Percentiles rank a stretch among this genome's conserved stretches.
Evolutionary conservation across 2,329 filamentous ascomycete genomes (phyloP).

Genomic region (Zasmidium angulare): DNA sequence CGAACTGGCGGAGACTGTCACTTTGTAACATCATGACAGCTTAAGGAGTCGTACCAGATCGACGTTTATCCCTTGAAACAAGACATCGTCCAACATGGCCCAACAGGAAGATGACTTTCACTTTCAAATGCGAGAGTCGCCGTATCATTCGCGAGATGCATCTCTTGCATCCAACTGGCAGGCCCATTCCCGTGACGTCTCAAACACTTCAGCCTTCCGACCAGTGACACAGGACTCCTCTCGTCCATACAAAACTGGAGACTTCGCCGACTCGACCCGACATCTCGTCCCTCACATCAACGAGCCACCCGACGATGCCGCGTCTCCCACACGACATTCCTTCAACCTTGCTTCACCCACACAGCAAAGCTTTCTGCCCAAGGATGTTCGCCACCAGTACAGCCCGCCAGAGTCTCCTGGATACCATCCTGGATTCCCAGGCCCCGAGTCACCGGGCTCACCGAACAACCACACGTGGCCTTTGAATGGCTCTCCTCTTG

Average conservation of each 20-base stretch:
- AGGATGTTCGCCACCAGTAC: not conserved
- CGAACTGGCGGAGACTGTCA: slow-evolving; percentile 10
- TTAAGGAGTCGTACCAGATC: not conserved
- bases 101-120: slow-evolving; percentile 20
- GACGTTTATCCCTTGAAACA: not conserved
- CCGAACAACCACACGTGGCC: slow-evolving; percentile 13
- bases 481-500: slow-evolving; percentile 10
- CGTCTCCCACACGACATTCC: slow-evolving; percentile 6
- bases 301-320: not conserved
- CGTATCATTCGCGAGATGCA: slow-evolving; percentile 21
- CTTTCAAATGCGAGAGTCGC: slow-evolving; percentile 17
- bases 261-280: slow-evolving; percentile 21
- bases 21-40: not conserved
- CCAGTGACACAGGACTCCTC: slow-evolving; percentile 14
- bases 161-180: slow-evolving; percentile 22
- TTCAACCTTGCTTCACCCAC: slow-evolving; percentile 16
- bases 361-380: slow-evolving; percentile 14
- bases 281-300: slow-evolving; percentile 14
- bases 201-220: slow-evolving; percentile 5
- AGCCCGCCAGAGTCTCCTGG: slow-evolving; percentile 15
- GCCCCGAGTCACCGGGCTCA: slow-evolving; percentile 20
- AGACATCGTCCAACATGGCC: slow-evolving; percentile 12
- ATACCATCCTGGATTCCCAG: slow-evolving; percentile 21
- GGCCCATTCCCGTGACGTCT: slow-evolving; percentile 8
- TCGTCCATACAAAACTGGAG: slow-evolving; percentile 16